phyloP scores from a whole-genome alignment of 2,329 filamentous ascomycete genomes.

The Fusarium caatingaense region DNA sequence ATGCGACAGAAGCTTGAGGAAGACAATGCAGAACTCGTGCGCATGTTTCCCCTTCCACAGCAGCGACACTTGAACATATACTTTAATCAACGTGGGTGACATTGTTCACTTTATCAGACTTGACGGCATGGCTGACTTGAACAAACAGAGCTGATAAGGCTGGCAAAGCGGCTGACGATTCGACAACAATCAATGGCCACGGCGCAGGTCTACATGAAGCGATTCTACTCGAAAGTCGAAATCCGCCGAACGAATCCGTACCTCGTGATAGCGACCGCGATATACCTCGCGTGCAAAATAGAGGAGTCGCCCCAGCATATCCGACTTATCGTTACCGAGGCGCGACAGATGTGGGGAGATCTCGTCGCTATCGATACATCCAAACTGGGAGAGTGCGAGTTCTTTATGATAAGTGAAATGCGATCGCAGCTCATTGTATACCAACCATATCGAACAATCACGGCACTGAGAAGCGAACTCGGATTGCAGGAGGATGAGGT shows the following conservation, averaged over 20 bases:
- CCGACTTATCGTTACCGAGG: slow-evolving; percentile 86
- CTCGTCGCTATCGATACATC: slow-evolving; percentile 80
- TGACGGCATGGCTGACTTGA: slow-evolving; percentile 7
- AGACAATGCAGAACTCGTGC: slow-evolving; percentile 77
- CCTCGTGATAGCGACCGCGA: slow-evolving; percentile 88
- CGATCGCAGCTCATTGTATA: slow-evolving; percentile 89
- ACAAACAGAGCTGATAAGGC: slow-evolving; percentile 76
- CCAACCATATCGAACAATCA: slow-evolving; percentile 87
- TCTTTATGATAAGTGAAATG: slow-evolving; percentile 91
- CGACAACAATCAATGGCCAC: slow-evolving; percentile 94
- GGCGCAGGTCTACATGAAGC: slow-evolving; percentile 92
- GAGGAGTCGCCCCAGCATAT: slow-evolving; percentile 98
- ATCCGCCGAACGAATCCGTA: slow-evolving; percentile 94
- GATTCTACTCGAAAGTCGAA: slow-evolving; percentile 92
- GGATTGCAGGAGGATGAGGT: slow-evolving; percentile 81
- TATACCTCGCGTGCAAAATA: slow-evolving; percentile 98
- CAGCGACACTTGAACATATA: slow-evolving; percentile 87
- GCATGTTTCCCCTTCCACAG: slow-evolving; percentile 85
- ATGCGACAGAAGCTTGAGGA: slow-evolving; percentile 82
- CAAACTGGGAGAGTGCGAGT: slow-evolving; percentile 93
- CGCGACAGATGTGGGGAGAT: slow-evolving; percentile 85
- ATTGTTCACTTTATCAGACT: background rate
- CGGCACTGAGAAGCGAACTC: slow-evolving; percentile 76
- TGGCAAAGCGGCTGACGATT: slow-evolving; percentile 85
- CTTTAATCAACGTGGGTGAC: slow-evolving; percentile 83